Evolutionary conservation across 768 basidiomycete species (phyloP).

Genomic region (Agrocybe pediades): DNA sequence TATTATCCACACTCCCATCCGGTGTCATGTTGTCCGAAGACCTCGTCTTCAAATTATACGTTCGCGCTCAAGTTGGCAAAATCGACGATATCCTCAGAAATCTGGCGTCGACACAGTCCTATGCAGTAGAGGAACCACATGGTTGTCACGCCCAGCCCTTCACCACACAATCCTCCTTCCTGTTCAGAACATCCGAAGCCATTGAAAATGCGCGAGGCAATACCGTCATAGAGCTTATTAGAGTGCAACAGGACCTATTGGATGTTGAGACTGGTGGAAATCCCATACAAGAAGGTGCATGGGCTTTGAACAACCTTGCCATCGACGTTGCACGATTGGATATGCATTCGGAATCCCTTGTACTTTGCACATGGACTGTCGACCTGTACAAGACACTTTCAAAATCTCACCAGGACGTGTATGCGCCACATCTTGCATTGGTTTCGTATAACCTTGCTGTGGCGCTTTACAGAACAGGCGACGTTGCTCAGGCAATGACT

Average conservation of each 20-base stretch:
- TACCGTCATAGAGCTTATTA: neutral
- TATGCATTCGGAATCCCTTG: neutral
- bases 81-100: neutral
- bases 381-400: neutral
- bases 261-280: neutral
- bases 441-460: no score
- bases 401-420: neutral
- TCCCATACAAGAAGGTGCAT: neutral
- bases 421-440: neutral
- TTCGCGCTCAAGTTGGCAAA: neutral
- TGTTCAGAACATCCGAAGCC: neutral
- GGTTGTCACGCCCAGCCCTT: neutral
- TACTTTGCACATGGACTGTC: neutral
- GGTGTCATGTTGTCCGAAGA: neutral
- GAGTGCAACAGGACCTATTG: neutral
- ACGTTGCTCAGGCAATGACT: no score
- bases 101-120: neutral
- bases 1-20: neutral
- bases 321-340: neutral
- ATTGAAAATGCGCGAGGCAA: neutral
- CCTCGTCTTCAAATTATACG: neutral
- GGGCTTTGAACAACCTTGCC: neutral
- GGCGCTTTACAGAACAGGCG: no score
- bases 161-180: neutral
- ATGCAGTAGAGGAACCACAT: neutral